phyloP scores from a whole-genome alignment of 306 rosid species.

The Cyamopsis tetragonoloba region DNA sequence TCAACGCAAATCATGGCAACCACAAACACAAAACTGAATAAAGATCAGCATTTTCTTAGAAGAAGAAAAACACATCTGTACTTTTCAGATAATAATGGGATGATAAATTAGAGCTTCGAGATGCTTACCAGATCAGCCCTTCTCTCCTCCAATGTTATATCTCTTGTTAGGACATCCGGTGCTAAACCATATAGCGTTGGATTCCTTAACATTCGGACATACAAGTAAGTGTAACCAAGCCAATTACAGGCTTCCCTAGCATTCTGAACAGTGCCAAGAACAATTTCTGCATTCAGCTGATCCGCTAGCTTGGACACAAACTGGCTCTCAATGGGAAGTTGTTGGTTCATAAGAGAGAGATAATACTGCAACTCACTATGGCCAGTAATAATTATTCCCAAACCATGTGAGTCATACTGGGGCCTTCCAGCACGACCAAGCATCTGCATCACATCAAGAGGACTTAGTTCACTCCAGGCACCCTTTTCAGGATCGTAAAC shows the following conservation, averaged over 20 bases:
- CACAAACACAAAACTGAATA: not conserved
- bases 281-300: constrained; percentile 89
- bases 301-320: constrained; percentile 90
- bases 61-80: not conserved
- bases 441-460: constrained; percentile 97
- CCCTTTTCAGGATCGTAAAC: constrained; percentile 92
- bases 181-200: constrained; percentile 81
- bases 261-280: constrained; percentile 91
- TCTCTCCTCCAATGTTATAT: constrained; percentile 72
- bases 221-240: constrained; percentile 84
- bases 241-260: constrained; percentile 80
- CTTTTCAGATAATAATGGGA: not conserved
- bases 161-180: constrained; percentile 66
- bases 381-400: constrained; percentile 90
- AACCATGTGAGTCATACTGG: constrained; percentile 77
- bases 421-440: constrained; percentile 99
- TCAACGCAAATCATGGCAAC: not conserved
- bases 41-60: not conserved
- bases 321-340: constrained; percentile 92
- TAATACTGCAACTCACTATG: constrained; percentile 90
- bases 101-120: not conserved
- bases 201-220: constrained; percentile 73
- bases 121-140: constrained; percentile 86
- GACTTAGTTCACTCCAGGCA: constrained; percentile 96
- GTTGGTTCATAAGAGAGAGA: constrained; percentile 93